A percentile compares a stretch with the other conserved stretches of the same genome.
Evolutionary conservation across 768 basidiomycete genomes (phyloP).

Genomic region (Fomitopsis serialis): DNA sequence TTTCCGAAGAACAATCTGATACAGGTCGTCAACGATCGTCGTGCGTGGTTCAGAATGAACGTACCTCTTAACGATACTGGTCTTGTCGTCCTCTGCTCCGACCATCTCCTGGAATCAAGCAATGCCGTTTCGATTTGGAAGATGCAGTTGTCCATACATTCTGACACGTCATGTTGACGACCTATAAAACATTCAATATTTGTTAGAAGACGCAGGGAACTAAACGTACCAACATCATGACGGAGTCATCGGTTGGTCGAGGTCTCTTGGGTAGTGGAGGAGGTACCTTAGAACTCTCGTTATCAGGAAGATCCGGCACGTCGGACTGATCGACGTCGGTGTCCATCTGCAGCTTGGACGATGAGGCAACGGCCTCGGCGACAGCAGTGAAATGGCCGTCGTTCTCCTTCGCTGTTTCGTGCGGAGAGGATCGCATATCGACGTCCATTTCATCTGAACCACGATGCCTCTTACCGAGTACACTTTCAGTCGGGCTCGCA

Average conservation of each 20-base stretch:
- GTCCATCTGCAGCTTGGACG: constrained; percentile 14
- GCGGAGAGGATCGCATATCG: constrained; percentile 27
- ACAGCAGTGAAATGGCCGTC: constrained; percentile 10
- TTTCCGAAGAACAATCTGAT: constrained; percentile 86
- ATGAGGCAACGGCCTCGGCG: constrained; percentile 22
- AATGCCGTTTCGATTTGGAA: constrained; percentile 96
- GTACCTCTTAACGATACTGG: constrained; percentile 81
- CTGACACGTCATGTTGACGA: constrained; percentile 95
- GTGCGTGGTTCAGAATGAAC: constrained; percentile 3
- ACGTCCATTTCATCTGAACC: constrained; percentile 37
- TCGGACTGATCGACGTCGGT: constrained; percentile 22
- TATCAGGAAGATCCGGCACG: constrained; percentile 21
- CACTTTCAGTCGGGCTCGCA: constrained; percentile 25
- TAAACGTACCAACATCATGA: constrained; percentile 79
- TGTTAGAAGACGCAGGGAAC: neutral
- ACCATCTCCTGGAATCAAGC: constrained; percentile 58
- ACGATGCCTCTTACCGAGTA: constrained; percentile 67
- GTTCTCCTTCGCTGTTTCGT: constrained; percentile 2
- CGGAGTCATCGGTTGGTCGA: constrained; percentile 55
- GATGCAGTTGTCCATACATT: constrained; percentile 99
- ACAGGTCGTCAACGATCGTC: neutral
- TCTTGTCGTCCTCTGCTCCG: constrained; percentile 47
- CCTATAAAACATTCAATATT: constrained; percentile 40
- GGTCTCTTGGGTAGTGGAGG: constrained; percentile 52
- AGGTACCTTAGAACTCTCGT: constrained; percentile 36